Percentiles rank a stretch among this genome's conserved stretches.
These are phyloP conservation scores for Solanum phureja DNA, from an alignment of 257 asterid genomes.

Conservation along the genomic window DNA sequence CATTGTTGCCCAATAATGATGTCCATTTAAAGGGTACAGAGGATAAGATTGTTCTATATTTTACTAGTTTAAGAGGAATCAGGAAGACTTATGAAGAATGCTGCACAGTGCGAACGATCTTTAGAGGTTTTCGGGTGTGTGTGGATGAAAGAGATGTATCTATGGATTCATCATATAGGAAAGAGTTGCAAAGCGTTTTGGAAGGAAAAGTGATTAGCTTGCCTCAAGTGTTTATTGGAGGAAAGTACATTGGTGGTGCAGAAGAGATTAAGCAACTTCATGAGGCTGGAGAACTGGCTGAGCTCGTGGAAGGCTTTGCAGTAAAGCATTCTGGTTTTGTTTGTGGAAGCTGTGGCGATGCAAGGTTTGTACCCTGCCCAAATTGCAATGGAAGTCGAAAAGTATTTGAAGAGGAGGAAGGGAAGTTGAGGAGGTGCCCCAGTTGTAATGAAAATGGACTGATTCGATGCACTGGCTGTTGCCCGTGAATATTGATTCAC, in stretches of 20 bases:
- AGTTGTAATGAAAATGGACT: constrained; percentile 26
- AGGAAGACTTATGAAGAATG: constrained; percentile 76
- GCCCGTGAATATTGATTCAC: background rate
- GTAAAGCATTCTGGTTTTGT: constrained; percentile 10
- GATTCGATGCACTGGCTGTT: constrained; percentile 19
- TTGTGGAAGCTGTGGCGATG: constrained; percentile 46
- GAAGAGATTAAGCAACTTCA: constrained; percentile 34
- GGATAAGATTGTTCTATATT: constrained; percentile 83
- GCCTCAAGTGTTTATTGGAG: constrained; percentile 82
- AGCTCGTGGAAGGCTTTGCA: constrained; percentile 40
- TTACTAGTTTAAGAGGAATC: constrained; percentile 85
- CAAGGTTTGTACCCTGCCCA: constrained; percentile 41
- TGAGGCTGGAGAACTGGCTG: constrained; percentile 41
- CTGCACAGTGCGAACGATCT: constrained; percentile 57
- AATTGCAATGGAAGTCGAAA: constrained; percentile 55
- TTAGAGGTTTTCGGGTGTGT: constrained; percentile 61
- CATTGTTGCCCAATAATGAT: constrained; percentile 9
- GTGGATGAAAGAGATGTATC: constrained; percentile 89
- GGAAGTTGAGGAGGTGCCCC: constrained; percentile 11
- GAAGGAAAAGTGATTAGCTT: constrained; percentile 44
- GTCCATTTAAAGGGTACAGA: constrained; percentile 40
- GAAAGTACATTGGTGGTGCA: constrained; percentile 48
- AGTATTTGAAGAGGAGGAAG: constrained; percentile 37
- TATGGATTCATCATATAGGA: constrained; percentile 65
- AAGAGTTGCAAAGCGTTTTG: constrained; percentile 53